Evolutionary conservation across 2,329 filamentous ascomycete species (phyloP).

Genomic region (Diaporthe longicolla): DNA sequence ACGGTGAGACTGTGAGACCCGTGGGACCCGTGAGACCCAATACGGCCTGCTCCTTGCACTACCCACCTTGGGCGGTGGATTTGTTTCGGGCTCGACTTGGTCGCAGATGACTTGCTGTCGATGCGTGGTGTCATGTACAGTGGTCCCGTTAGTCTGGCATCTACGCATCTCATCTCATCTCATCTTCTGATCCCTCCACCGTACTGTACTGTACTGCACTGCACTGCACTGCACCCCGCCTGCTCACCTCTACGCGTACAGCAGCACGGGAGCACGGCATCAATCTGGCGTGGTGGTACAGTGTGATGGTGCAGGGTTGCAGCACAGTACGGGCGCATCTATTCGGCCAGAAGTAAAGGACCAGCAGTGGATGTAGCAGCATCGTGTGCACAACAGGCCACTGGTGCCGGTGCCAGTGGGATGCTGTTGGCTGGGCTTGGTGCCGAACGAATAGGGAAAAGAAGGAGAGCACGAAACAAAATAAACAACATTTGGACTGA

Average conservation of each 20-base stretch:
- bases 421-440: too few species aligned
- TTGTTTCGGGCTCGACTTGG: conserved; percentile 27
- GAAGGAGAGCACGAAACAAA: conserved; percentile 20
- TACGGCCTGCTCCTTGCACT: neutral
- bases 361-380: neutral
- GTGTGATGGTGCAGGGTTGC: conserved; percentile 28
- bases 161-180: conserved; percentile 6
- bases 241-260: neutral
- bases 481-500: conserved; percentile 32
- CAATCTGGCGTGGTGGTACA: conserved; percentile 23
- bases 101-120: conserved; percentile 19
- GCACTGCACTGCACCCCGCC: too few species aligned
- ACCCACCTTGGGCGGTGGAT: conserved; percentile 24
- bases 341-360: neutral
- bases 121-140: conserved; percentile 18
- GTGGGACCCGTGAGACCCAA: conserved; percentile 1
- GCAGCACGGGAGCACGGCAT: conserved; percentile 1
- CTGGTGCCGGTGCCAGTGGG: neutral
- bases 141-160: neutral
- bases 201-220: too few species aligned
- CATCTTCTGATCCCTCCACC: conserved; percentile 4
- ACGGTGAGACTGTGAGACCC: conserved; percentile 24
- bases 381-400: neutral
- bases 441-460: neutral
- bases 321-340: conserved; percentile 5